phyloP scores from a whole-genome alignment of 2,329 filamentous ascomycete genomes.

The Fusarium sp. region DNA sequence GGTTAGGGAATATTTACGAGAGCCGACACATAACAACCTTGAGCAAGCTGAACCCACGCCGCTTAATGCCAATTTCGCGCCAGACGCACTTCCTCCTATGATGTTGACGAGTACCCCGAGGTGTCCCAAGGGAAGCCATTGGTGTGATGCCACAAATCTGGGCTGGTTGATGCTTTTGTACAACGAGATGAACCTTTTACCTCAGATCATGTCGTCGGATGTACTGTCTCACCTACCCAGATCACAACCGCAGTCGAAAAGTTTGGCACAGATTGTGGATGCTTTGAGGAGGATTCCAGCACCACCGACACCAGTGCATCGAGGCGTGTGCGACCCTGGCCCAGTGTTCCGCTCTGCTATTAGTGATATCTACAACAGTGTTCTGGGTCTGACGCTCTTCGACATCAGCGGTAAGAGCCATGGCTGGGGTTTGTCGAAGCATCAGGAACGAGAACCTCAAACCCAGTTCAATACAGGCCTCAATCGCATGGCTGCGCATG shows the following conservation, averaged over 20 bases:
- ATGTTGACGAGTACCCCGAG: slow-evolving; percentile 56
- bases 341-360: slow-evolving; percentile 60
- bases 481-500: slow-evolving; percentile 50
- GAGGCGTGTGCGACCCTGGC: slow-evolving; percentile 63
- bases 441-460: slow-evolving; percentile 53
- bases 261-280: slow-evolving; percentile 60
- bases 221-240: slow-evolving; percentile 43
- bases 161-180: slow-evolving; percentile 67
- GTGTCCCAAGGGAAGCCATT: slow-evolving; percentile 62
- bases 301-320: slow-evolving; percentile 56
- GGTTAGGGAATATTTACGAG: slow-evolving; percentile 60
- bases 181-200: slow-evolving; percentile 60
- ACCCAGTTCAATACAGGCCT: slow-evolving; percentile 47
- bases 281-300: slow-evolving; percentile 58
- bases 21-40: slow-evolving; percentile 37
- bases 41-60: slow-evolving; percentile 36
- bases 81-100: slow-evolving; percentile 31
- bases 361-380: slow-evolving; percentile 64
- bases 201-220: slow-evolving; percentile 53
- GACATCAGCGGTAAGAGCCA: slow-evolving; percentile 62
- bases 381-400: slow-evolving; percentile 61
- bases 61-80: slow-evolving; percentile 37
- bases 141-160: slow-evolving; percentile 65
- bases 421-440: slow-evolving; percentile 63
- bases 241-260: slow-evolving; percentile 50